A percentile compares a stretch with the other conserved stretches of the same genome.
Evolutionary conservation across 2,329 filamentous ascomycete species (phyloP).

Genomic region (Aspergillus felis): DNA sequence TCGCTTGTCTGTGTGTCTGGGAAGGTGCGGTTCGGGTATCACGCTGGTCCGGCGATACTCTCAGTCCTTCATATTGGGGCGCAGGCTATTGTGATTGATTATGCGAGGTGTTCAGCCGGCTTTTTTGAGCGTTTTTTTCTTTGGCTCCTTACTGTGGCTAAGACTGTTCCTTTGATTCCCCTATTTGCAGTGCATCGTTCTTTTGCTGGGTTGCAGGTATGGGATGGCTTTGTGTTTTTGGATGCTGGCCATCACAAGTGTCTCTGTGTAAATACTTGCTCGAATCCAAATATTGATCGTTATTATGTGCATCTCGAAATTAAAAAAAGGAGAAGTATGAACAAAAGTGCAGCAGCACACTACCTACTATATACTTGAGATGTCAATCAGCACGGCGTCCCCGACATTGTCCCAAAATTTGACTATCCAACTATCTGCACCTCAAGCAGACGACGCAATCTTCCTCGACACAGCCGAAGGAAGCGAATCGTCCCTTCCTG

Average conservation of each 20-base stretch:
- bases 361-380: background rate
- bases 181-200: background rate
- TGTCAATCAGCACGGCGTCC: background rate
- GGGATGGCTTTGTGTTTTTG: background rate
- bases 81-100: background rate
- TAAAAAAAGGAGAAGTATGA: background rate
- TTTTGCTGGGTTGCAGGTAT: background rate
- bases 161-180: background rate
- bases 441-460: background rate
- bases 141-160: background rate
- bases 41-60: background rate
- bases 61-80: background rate
- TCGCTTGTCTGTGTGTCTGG: background rate
- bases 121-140: background rate
- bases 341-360: background rate
- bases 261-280: background rate
- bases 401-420: background rate
- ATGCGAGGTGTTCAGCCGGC: background rate
- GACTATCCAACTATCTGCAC: background rate
- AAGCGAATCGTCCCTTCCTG: constrained; percentile 29
- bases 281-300: background rate
- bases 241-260: background rate
- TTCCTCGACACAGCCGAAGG: constrained; percentile 20
- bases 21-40: background rate
- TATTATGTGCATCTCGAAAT: background rate